phyloP scores from a whole-genome alignment of 2,329 filamentous ascomycete genomes.

The Botrytis deweyae region DNA sequence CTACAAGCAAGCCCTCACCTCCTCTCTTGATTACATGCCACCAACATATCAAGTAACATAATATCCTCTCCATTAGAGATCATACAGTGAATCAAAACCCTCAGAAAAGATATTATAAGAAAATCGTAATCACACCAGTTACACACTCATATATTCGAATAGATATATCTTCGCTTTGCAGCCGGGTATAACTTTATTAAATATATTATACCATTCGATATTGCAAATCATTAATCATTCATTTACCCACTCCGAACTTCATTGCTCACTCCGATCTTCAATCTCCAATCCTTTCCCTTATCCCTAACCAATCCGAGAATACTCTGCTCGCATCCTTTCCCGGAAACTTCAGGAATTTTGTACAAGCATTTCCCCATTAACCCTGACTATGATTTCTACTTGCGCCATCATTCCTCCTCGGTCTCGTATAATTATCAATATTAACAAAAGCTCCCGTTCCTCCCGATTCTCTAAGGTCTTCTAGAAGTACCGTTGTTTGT shows the following conservation, averaged over 20 bases:
- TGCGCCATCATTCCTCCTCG: not conserved
- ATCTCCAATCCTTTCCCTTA: not conserved
- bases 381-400: not conserved
- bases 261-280: not conserved
- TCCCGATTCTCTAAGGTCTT: slow-evolving; percentile 75
- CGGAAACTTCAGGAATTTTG: not conserved
- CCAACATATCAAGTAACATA: not conserved
- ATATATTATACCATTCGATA: not conserved
- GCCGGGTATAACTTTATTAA: not conserved
- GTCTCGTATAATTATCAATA: slow-evolving; percentile 47
- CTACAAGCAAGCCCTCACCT: not conserved
- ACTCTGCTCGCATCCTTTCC: not conserved
- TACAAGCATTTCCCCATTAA: not conserved
- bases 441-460: slow-evolving; percentile 82
- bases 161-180: not conserved
- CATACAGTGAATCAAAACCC: not conserved
- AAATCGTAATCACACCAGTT: not conserved
- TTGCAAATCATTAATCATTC: not conserved
- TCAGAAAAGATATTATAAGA: not conserved
- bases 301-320: not conserved
- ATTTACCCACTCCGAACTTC: not conserved
- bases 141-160: not conserved
- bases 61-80: not conserved
- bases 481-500: slow-evolving; percentile 83
- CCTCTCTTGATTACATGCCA: not conserved